These are phyloP conservation scores for Straminergon stramineum DNA, from an alignment of 225 moss, liverwort and hornwort species.

Conservation along the genomic window DNA sequence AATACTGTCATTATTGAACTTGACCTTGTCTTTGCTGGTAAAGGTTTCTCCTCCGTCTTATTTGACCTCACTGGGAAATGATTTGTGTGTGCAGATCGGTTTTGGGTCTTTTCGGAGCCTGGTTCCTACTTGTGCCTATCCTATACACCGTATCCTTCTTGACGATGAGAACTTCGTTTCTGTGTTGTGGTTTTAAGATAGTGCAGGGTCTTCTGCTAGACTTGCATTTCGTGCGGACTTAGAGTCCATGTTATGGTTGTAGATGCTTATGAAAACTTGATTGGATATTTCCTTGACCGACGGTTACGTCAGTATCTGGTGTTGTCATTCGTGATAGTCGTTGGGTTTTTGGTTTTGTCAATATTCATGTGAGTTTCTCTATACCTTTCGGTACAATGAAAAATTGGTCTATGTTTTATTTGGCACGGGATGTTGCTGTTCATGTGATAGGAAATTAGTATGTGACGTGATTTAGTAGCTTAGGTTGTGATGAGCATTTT, in stretches of 20 bases:
- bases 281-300: neutral
- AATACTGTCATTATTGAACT: neutral
- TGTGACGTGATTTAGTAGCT: neutral
- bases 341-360: constrained; percentile 22
- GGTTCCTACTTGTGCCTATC: constrained; percentile 20
- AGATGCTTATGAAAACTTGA: neutral
- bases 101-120: constrained; percentile 31
- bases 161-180: neutral
- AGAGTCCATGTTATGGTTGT: neutral
- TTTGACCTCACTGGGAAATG: neutral
- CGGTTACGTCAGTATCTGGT: constrained; percentile 19
- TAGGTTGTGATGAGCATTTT: neutral
- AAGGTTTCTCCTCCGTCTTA: neutral
- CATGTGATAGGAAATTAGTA: neutral
- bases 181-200: neutral
- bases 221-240: neutral
- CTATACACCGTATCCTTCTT: constrained; percentile 1
- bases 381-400: neutral
- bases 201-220: neutral
- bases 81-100: constrained; percentile 23
- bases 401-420: neutral
- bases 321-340: constrained; percentile 5
- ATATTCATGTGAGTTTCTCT: constrained; percentile 32
- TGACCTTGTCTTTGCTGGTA: neutral
- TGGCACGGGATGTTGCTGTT: neutral